Conservation (phyloP, 371 early-diverging fungal species). For the Dipsacomyces acuminosporus region DNA sequence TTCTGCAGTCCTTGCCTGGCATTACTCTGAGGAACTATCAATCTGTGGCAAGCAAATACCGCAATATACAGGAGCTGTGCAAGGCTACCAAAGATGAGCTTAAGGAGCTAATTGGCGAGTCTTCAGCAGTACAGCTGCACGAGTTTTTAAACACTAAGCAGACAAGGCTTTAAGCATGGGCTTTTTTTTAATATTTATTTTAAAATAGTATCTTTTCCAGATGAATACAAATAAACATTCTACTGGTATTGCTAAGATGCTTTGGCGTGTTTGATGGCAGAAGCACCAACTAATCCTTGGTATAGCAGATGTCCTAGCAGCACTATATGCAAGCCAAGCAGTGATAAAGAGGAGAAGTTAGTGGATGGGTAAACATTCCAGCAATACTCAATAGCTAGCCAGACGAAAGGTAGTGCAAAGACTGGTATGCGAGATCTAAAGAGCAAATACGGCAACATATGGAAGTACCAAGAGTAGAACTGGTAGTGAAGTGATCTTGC, state of each 20-base stretch:
- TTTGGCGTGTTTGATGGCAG: too few species aligned
- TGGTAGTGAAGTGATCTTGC: conserved; percentile 90
- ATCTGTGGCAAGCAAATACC: conserved; percentile 60
- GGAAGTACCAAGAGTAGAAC: conserved; percentile 93
- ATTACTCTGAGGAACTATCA: conserved; percentile 74
- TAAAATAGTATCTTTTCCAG: too few species aligned
- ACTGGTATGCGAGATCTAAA: conserved; percentile 47
- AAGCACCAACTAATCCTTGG: conserved; percentile 1
- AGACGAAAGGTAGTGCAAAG: conserved; percentile 8
- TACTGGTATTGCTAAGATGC: too few species aligned
- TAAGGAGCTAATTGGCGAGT: conserved; percentile 54
- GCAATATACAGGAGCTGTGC: conserved; percentile 60
- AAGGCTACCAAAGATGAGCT: conserved; percentile 50
- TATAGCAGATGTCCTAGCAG: conserved; percentile 48
- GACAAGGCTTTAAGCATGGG: too few species aligned
- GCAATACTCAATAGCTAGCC: conserved; percentile 58
- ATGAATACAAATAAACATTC: too few species aligned
- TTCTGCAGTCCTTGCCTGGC: conserved; percentile 80
- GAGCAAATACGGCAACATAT: conserved; percentile 76
- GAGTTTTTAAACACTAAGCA: conserved; percentile 51
- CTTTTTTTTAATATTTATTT: background rate
- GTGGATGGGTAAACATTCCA: conserved; percentile 82
- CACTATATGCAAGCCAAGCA: conserved; percentile 52
- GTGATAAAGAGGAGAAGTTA: conserved; percentile 48
- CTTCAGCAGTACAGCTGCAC: conserved; percentile 52